phyloP scores from a whole-genome alignment of 1,284 basidiomycete species.

The Apiotrichum brassicae region DNA sequence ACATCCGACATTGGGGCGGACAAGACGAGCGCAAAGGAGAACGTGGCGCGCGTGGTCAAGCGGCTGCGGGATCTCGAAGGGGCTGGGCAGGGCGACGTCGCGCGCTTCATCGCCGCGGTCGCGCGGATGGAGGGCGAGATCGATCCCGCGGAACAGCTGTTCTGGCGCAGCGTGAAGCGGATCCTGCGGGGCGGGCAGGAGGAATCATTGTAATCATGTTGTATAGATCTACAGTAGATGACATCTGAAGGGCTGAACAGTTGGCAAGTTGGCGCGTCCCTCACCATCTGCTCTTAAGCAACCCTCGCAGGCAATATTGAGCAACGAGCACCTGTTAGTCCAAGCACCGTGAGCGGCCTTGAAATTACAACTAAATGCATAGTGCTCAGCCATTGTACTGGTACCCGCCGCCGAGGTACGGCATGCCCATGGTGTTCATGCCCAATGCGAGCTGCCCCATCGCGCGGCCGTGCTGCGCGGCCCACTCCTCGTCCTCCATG shows the following conservation, averaged over 20 bases:
- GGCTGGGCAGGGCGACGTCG: slow-evolving; percentile 35
- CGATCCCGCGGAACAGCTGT: slow-evolving; percentile 36
- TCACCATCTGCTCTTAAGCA: too few species aligned
- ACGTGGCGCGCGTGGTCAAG: slow-evolving; percentile 38
- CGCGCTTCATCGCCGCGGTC: slow-evolving; percentile 30
- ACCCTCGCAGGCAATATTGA: too few species aligned
- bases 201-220: slow-evolving; percentile 28
- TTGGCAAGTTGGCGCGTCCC: too few species aligned
- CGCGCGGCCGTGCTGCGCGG: background rate
- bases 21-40: slow-evolving; percentile 36
- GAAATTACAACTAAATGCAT: too few species aligned
- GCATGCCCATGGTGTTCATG: slow-evolving; percentile 7
- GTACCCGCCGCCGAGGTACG: slow-evolving; percentile 1
- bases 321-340: too few species aligned
- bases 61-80: slow-evolving; percentile 39
- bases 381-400: background rate
- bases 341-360: too few species aligned
- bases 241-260: too few species aligned
- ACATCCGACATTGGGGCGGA: background rate
- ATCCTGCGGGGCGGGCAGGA: slow-evolving; percentile 35
- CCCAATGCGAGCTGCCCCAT: slow-evolving; percentile 9
- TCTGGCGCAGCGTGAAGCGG: slow-evolving; percentile 39
- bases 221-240: too few species aligned
- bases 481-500: slow-evolving; percentile 3
- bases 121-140: slow-evolving; percentile 35